Conservation (phyloP, 1,284 basidiomycete species). For the Ganoderma sinense region DNA sequence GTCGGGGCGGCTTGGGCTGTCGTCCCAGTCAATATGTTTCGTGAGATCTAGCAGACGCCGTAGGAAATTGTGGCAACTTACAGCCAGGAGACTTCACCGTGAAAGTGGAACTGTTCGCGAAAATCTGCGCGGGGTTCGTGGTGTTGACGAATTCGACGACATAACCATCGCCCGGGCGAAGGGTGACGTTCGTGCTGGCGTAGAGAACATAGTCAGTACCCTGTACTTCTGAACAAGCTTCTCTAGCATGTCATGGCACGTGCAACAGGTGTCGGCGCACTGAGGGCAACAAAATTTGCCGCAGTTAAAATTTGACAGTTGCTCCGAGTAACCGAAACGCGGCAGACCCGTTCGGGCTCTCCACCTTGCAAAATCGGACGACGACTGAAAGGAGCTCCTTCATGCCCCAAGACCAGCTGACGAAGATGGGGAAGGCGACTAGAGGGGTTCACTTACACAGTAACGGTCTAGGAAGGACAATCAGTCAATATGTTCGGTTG, state of each 20-base stretch:
- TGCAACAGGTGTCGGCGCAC: not conserved
- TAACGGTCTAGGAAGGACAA: constrained; percentile 28
- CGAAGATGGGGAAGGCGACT: not conserved
- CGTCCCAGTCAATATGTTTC: not conserved
- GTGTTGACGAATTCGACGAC: constrained; percentile 54
- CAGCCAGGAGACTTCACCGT: constrained; percentile 46
- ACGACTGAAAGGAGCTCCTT: not conserved
- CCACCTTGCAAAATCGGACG: not conserved
- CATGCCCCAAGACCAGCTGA: not conserved
- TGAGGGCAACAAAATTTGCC: not conserved
- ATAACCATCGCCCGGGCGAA: constrained; percentile 45
- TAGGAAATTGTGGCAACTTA: constrained; percentile 31
- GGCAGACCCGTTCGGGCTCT: not conserved
- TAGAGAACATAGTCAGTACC: not conserved
- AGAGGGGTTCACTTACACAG: constrained; percentile 29
- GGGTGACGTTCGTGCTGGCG: constrained; percentile 46
- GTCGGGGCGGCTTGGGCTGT: constrained; percentile 21
- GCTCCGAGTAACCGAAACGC: not conserved
- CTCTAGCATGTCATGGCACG: not conserved
- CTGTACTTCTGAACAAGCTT: not conserved
- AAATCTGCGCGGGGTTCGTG: constrained; percentile 47
- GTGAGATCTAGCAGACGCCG: not conserved
- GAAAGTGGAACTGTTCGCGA: constrained; percentile 51
- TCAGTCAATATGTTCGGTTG: not conserved
- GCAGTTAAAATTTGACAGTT: not conserved